These are phyloP conservation scores for Xylariaceae sp. DNA, from an alignment of 2,329 filamentous ascomycete species.

Conservation along the genomic window DNA sequence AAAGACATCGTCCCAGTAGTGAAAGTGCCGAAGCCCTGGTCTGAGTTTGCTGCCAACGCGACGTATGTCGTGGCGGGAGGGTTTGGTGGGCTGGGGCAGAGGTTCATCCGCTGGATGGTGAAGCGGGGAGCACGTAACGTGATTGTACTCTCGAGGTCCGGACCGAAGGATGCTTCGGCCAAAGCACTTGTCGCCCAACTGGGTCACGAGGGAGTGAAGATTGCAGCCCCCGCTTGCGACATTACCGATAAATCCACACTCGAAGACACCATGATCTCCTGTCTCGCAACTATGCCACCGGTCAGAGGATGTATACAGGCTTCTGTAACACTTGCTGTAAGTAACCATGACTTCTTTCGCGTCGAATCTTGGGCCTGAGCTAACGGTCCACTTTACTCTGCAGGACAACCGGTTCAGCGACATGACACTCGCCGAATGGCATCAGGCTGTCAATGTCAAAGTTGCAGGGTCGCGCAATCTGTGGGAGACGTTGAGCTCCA, in stretches of 20 bases:
- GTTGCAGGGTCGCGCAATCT: conserved; percentile 4
- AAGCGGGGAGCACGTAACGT: conserved; percentile 20
- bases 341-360: not conserved
- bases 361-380: not conserved
- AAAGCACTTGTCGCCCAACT: conserved; percentile 15
- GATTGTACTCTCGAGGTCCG: conserved; percentile 21
- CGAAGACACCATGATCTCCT: conserved; percentile 10
- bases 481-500: not conserved
- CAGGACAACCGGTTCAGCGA: conserved; percentile 5
- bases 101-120: conserved; percentile 23
- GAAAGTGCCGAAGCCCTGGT: not conserved
- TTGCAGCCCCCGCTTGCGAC: conserved; percentile 18
- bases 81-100: conserved; percentile 25
- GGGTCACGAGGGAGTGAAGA: conserved; percentile 7
- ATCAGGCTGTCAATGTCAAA: conserved; percentile 3
- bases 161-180: conserved; percentile 12
- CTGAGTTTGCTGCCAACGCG: conserved; percentile 20
- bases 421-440: conserved; percentile 5
- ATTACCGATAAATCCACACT: conserved; percentile 15
- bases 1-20: conserved; percentile 24
- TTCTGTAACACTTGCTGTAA: conserved; percentile 36
- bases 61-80: conserved; percentile 28
- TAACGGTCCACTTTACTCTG: not conserved
- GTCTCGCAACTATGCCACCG: conserved; percentile 23
- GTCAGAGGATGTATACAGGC: conserved; percentile 40